Evolutionary conservation across 306 rosid genomes (phyloP).

Genomic region (Sindora glabra): DNA sequence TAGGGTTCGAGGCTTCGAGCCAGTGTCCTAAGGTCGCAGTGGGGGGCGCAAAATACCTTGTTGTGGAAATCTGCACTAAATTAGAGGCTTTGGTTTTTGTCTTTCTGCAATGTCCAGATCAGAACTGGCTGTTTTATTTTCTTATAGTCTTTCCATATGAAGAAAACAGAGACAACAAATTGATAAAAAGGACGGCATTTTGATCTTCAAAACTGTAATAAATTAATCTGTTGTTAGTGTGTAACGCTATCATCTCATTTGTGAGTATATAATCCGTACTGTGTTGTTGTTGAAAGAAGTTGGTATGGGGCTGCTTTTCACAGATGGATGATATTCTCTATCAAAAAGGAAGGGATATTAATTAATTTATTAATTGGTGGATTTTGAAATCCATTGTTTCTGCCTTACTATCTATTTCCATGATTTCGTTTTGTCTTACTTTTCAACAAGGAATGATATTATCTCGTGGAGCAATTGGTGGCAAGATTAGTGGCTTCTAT

Average conservation of each 20-base stretch:
- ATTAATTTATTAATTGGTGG: neutral
- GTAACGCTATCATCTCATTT: no score
- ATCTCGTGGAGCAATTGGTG: constrained; percentile 38
- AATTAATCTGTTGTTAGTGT: no score
- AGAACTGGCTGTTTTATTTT: no score
- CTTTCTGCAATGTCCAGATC: no score
- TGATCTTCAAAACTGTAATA: no score
- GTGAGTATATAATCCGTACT: no score
- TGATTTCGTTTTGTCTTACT: constrained; percentile 11
- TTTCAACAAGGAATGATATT: constrained; percentile 16
- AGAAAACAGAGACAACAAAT: no score
- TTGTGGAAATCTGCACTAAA: no score
- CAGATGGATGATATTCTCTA: neutral
- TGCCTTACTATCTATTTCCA: neutral
- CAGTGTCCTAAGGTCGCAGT: neutral
- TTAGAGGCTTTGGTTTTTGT: no score
- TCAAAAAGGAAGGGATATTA: neutral
- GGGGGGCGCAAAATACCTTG: no score
- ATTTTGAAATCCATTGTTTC: neutral
- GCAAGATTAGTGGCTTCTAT: constrained; percentile 31
- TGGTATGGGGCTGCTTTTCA: constrained; percentile 1
- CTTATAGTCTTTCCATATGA: no score
- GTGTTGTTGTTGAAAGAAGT: neutral
- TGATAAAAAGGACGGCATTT: no score
- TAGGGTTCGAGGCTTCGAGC: constrained; percentile 2